Percentiles rank a stretch among this genome's conserved stretches.
phyloP scores from a whole-genome alignment of 2,329 filamentous ascomycete genomes.

The Chaetomiaceae sp. region DNA sequence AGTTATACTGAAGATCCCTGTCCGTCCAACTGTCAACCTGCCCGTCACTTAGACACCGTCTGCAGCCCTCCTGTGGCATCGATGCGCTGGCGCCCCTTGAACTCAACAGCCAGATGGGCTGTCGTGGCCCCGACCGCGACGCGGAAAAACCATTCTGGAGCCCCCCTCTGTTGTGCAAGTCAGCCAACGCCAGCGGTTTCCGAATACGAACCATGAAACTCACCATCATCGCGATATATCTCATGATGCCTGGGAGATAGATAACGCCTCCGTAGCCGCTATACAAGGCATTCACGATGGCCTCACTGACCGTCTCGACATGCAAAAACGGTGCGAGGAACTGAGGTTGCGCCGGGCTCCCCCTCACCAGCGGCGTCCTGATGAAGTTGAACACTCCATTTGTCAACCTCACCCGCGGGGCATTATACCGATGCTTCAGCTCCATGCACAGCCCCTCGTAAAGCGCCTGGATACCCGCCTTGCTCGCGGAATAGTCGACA shows the following conservation, averaged over 20 bases:
- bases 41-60: background rate
- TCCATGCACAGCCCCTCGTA: constrained; percentile 33
- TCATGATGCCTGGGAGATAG: constrained; percentile 29
- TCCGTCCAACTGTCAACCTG: too few species aligned
- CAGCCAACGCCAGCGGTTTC: background rate
- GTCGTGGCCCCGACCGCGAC: background rate
- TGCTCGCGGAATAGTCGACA: constrained; percentile 56
- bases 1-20: too few species aligned
- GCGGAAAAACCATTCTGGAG: constrained; percentile 23
- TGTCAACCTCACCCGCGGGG: constrained; percentile 28
- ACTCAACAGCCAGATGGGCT: background rate
- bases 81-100: background rate
- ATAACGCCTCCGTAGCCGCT: constrained; percentile 31
- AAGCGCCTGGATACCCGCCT: constrained; percentile 35
- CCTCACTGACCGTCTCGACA: constrained; percentile 31
- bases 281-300: constrained; percentile 28
- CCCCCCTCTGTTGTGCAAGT: constrained; percentile 18
- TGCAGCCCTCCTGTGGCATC: background rate
- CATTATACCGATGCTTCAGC: constrained; percentile 29
- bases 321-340: constrained; percentile 32
- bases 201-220: background rate
- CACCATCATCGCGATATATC: constrained; percentile 28
- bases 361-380: constrained; percentile 30
- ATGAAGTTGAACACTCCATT: constrained; percentile 32
- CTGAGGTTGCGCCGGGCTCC: constrained; percentile 22